These are phyloP conservation scores for Colletotrichum sp. DNA, from an alignment of 2,329 filamentous ascomycete species.

Conservation along the genomic window DNA sequence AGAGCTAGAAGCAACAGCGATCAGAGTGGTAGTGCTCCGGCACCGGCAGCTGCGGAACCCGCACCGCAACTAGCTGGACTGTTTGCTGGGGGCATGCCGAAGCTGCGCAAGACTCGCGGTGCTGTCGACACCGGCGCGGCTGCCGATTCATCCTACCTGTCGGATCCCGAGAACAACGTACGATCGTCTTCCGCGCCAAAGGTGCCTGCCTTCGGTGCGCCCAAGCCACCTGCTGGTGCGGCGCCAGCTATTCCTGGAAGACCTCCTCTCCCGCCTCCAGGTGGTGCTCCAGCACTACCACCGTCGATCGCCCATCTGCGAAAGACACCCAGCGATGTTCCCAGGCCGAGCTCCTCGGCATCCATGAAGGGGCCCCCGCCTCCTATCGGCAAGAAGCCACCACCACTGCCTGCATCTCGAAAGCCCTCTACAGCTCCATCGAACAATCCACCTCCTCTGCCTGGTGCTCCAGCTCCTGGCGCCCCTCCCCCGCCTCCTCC, in stretches of 20 bases:
- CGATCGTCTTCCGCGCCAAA: slow-evolving; percentile 53
- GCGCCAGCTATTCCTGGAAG: slow-evolving; percentile 65
- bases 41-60: slow-evolving; percentile 51
- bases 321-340: slow-evolving; percentile 55
- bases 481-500: slow-evolving; percentile 34
- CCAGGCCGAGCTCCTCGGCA: slow-evolving; percentile 64
- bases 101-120: slow-evolving; percentile 85
- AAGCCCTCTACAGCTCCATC: slow-evolving; percentile 54
- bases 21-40: slow-evolving; percentile 51
- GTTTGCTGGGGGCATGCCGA: slow-evolving; percentile 95
- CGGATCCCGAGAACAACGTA: slow-evolving; percentile 72
- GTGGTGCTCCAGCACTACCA: slow-evolving; percentile 49
- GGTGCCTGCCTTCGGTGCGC: slow-evolving; percentile 57
- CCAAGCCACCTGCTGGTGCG: slow-evolving; percentile 63
- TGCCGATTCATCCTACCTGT: slow-evolving; percentile 73
- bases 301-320: slow-evolving; percentile 65
- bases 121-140: slow-evolving; percentile 72
- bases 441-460: slow-evolving; percentile 37
- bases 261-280: slow-evolving; percentile 49
- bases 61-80: slow-evolving; percentile 85
- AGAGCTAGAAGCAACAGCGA: slow-evolving; percentile 87
- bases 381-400: slow-evolving; percentile 77
- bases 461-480: slow-evolving; percentile 33
- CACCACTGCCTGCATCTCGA: slow-evolving; percentile 64
- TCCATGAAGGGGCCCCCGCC: slow-evolving; percentile 76